Conservation (phyloP, 257 asterid genomes). For the Solanum tarapatanum region DNA sequence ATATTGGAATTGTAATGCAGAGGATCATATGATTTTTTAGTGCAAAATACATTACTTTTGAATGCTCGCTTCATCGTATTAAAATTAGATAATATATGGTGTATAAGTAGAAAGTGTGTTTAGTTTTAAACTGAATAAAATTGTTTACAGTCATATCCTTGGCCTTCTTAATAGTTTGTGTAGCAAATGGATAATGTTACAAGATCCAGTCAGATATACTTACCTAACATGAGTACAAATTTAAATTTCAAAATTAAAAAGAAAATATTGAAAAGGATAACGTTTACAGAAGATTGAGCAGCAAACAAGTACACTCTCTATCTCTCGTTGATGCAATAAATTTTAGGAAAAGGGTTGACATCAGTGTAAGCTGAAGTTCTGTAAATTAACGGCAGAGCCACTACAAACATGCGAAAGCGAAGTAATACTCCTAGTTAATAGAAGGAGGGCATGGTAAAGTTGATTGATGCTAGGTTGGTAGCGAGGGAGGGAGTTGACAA, state of each 20-base stretch:
- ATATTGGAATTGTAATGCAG: not conserved
- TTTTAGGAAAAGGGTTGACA: not conserved
- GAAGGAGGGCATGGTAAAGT: not conserved
- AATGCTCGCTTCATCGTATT: not conserved
- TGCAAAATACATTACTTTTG: not conserved
- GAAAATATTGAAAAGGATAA: not conserved
- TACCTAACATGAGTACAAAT: not conserved
- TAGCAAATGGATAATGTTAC: not conserved
- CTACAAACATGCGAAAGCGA: not conserved
- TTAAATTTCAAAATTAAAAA: not conserved
- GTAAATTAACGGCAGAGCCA: not conserved
- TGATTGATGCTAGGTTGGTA: not conserved
- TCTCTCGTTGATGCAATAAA: not conserved
- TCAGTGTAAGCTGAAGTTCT: not conserved
- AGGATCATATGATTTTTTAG: not conserved
- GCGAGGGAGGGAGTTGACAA: not conserved
- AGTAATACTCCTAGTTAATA: not conserved
- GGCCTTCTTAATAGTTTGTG: not conserved
- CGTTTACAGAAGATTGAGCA: not conserved
- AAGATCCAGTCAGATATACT: not conserved
- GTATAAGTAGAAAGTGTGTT: not conserved
- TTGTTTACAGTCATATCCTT: not conserved
- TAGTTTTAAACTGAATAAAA: not conserved
- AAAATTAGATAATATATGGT: not conserved
- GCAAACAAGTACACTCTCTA: not conserved